Conservation (phyloP, 495 filamentous ascomycete genomes). For the Hyaloscypha bicolor region DNA sequence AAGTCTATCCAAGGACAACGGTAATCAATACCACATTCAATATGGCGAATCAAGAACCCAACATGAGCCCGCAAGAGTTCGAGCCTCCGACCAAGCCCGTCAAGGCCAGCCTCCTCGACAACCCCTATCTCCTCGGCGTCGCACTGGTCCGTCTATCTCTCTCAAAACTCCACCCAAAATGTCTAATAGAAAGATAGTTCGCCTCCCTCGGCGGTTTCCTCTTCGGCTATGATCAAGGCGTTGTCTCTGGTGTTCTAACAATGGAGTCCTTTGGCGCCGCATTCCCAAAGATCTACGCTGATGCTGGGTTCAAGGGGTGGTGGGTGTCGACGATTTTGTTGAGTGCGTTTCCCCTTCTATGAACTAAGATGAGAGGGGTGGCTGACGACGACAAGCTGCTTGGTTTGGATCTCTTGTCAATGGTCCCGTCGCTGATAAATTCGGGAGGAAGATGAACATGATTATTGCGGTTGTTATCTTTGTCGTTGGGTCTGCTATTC, state of each 20-base stretch:
- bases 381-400: slow-evolving; percentile 12
- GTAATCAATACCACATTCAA: background rate
- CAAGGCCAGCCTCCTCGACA: background rate
- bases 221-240: slow-evolving; percentile 53
- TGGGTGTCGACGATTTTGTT: slow-evolving; percentile 27
- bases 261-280: slow-evolving; percentile 44
- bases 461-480: slow-evolving; percentile 35
- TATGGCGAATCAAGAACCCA: background rate
- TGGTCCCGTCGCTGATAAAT: slow-evolving; percentile 35
- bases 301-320: slow-evolving; percentile 34
- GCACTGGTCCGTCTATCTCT: background rate
- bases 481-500: slow-evolving; percentile 40
- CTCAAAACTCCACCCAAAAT: background rate
- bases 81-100: background rate
- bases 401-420: slow-evolving; percentile 35
- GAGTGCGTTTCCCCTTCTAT: background rate
- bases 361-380: background rate
- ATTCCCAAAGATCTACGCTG: slow-evolving; percentile 28
- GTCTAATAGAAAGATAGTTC: slow-evolving; percentile 32
- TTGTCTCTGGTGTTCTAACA: slow-evolving; percentile 51
- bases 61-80: background rate
- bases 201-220: slow-evolving; percentile 56
- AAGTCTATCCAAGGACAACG: no score
- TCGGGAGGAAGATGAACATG: slow-evolving; percentile 32
- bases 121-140: background rate